Evolutionary conservation across 108 stramenopile species (phyloP), one percentile per base, ranked within the genome.

Genomic region (Pelagomonas calceolata): DNA sequence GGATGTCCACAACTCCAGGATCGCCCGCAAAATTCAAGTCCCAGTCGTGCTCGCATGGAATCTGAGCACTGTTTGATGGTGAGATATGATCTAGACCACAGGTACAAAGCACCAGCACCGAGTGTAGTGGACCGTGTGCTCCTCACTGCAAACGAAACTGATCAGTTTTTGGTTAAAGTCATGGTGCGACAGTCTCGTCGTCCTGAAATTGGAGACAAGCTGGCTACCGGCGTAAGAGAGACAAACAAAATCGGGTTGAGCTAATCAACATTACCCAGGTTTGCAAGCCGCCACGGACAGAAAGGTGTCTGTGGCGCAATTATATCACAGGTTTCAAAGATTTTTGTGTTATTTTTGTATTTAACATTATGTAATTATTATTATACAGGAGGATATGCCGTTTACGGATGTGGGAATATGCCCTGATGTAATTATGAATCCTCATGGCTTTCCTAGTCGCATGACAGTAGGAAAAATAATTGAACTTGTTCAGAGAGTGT

Each of bases 381-480:
- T 90, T 32, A 83, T 77, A 14, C 95, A 98, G 75, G 94, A 86
- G 37, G 96, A 99, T 82, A 81, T 99, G 87, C 99, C 99, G 1
- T 99, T 99, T 76, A 93, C 91, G 70, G 97, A 98, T 68, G 68
- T 80, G 60, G 99, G 99, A 3, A 83, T 95, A 32, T 87, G 89
- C 33, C 99, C 99, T 1, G 99, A 99, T 79, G 79, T 99, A 37
- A 98, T 99, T 79, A 97, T 99, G 95, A 98, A 99, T 73, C 99
- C 99, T 34, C 99, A 99, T 82, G 99, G 96, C 34, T 97, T 99
- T 72, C 99, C 99, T 30, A 90, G 88, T 35, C 92, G 99, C 44
- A 99, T 99, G 99, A 99, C 99, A 26, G 96, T 99, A 29, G 99
- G 96, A 4, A 97, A 99, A 80, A 86, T 99, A 39, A 87, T 99